These are phyloP conservation scores for Heritiera fomes DNA, from an alignment of 345 rosid species.

Conservation along the genomic window DNA sequence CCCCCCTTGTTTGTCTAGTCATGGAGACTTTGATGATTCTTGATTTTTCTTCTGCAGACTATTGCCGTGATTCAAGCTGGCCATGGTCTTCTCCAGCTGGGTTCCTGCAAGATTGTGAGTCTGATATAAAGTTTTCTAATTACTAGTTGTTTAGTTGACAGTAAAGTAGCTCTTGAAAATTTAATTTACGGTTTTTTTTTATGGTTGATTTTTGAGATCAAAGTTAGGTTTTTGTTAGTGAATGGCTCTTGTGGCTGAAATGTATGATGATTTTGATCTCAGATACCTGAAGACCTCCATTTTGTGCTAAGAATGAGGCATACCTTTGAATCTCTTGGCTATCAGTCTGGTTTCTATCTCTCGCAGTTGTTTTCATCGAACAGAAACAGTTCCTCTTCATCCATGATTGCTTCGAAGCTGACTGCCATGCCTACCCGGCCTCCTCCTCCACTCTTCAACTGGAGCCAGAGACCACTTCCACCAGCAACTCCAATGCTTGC, in stretches of 20 bases:
- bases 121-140: neutral
- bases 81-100: conserved; percentile 91
- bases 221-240: neutral
- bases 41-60: conserved; percentile 50
- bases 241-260: neutral
- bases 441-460: conserved; percentile 60
- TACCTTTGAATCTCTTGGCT: conserved; percentile 88
- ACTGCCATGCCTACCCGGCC: conserved; percentile 59
- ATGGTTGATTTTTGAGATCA: neutral
- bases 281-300: conserved; percentile 97
- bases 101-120: conserved; percentile 95
- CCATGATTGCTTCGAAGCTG: conserved; percentile 55
- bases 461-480: conserved; percentile 63
- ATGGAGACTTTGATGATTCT: conserved; percentile 9
- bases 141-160: neutral
- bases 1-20: neutral
- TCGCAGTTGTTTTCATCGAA: conserved; percentile 85
- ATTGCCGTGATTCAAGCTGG: conserved; percentile 99
- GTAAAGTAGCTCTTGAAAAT: neutral
- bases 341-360: conserved; percentile 89
- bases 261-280: conserved; percentile 19
- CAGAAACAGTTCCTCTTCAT: conserved; percentile 51
- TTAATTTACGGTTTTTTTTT: neutral
- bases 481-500: conserved; percentile 56
- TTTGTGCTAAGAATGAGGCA: conserved; percentile 97